Evolutionary conservation across 148 eudicot species (phyloP), one percentile per base, ranked within the genome.

Genomic region (Gaultheria prostrata): DNA sequence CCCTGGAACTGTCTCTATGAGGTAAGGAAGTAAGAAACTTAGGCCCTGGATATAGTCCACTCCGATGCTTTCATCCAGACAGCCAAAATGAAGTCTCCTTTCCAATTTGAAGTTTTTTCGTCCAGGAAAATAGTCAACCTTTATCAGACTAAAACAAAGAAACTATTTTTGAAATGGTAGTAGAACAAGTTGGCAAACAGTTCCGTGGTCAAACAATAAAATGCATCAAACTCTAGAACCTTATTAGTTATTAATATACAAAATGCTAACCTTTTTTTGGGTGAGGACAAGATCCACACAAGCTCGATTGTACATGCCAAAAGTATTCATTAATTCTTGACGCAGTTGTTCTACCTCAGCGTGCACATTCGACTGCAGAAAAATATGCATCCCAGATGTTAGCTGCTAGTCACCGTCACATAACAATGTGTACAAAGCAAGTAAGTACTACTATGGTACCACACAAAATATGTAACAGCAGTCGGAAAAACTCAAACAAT

Each of bases 271-370:
- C 97, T 93, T 86, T 61, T 87, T 90, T 54, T 92, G 94, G 45
- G 97, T 90, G 89, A 87, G 88, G 85, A 89, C 93, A 57, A 95
- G 91, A 85, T 90, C 93, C 74, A 88, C 89, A 87, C 97, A 92
- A 67, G 95, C 94, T 87, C 85, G 91, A 82, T 86, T 92, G 84
- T 95, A 95, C 91, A 93, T 83, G 71, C 90, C 83, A 54, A 92
- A 75, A 51, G 98, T 89, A 51, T 84, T 88, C 28, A 85, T 86
- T 82, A 92, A 83, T 85, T 95, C 94, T 33, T 86, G 80, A 10
- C 93, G 88, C 86, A 92, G 78, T 80, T 87, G 83, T 80, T 92
- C 95, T 35, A 91, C 88, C 85, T 95, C 95, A 82, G 87, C 85
- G 84, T 89, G 87, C 87, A 89, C 83, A 76, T 87, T 87, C 32